phyloP scores from a whole-genome alignment of 2,329 filamentous ascomycete species.

The Ilyonectria destructans region DNA sequence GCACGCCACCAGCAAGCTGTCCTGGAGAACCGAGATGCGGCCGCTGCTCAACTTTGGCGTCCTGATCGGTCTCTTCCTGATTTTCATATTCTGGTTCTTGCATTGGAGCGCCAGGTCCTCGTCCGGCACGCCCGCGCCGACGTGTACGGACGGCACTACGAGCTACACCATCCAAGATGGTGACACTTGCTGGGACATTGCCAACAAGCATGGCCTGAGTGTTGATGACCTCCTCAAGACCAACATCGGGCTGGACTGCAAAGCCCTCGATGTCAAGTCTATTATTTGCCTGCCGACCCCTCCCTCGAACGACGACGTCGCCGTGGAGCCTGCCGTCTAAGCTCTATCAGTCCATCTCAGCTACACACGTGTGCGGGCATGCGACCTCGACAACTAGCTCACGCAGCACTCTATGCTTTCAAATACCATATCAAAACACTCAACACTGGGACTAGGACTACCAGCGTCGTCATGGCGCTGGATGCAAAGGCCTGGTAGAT shows the following conservation, averaged over 20 bases:
- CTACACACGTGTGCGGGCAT: conserved; percentile 19
- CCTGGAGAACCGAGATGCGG: conserved; percentile 68
- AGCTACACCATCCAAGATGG: conserved; percentile 61
- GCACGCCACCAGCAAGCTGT: conserved; percentile 50
- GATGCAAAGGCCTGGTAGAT: conserved; percentile 13
- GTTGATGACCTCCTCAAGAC: conserved; percentile 63
- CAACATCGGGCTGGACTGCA: conserved; percentile 66
- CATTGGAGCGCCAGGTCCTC: conserved; percentile 49
- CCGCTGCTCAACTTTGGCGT: conserved; percentile 74
- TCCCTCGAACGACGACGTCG: conserved; percentile 6
- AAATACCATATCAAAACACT: background rate
- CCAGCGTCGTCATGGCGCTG: conserved; percentile 18
- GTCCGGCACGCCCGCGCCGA: conserved; percentile 34
- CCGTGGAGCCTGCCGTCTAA: conserved; percentile 21
- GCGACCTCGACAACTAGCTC: conserved; percentile 4
- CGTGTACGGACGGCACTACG: conserved; percentile 51
- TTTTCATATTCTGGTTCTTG: conserved; percentile 67
- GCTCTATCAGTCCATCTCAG: too few species aligned
- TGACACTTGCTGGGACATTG: conserved; percentile 71
- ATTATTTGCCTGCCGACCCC: conserved; percentile 62
- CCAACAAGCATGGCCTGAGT: conserved; percentile 58
- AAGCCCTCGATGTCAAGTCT: conserved; percentile 59
- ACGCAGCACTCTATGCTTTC: conserved; percentile 15
- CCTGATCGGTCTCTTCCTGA: conserved; percentile 66
- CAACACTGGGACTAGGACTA: background rate